Evolutionary conservation across 1,284 basidiomycete genomes (phyloP).

Genomic region (Sparassis latifolia): DNA sequence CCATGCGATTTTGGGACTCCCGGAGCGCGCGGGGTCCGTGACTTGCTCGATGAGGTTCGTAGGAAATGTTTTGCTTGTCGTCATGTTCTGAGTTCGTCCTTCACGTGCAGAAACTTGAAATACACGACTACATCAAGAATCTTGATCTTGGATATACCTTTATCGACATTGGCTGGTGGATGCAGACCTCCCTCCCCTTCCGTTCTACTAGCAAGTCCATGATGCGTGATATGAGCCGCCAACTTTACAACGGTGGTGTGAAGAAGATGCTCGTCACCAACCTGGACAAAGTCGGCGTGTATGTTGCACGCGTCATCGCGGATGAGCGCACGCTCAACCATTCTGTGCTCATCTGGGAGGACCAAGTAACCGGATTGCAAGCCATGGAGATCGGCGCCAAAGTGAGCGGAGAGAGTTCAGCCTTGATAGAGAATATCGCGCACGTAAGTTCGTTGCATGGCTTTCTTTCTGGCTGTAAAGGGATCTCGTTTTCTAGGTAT

Average conservation of each 20-base stretch:
- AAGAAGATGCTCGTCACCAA: conserved; percentile 13
- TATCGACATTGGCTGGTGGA: conserved; percentile 23
- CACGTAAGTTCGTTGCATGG: neutral
- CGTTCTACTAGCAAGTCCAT: neutral
- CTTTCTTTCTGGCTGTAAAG: neutral
- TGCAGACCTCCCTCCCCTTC: conserved; percentile 14
- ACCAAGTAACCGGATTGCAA: conserved; percentile 15
- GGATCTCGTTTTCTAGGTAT: no score
- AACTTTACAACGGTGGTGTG: conserved; percentile 9
- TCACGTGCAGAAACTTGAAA: conserved; percentile 14
- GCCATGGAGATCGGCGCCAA: conserved; percentile 11
- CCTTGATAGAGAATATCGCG: conserved; percentile 5
- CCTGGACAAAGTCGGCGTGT: conserved; percentile 13
- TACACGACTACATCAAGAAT: conserved; percentile 11
- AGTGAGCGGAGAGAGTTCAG: conserved; percentile 10
- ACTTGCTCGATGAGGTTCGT: conserved; percentile 13
- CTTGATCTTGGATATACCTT: conserved; percentile 17
- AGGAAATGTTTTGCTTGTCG: no score
- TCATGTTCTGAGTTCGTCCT: no score
- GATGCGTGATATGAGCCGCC: neutral
- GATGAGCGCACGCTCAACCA: conserved; percentile 22
- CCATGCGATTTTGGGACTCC: conserved; percentile 15
- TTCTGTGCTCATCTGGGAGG: conserved; percentile 23
- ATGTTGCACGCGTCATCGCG: conserved; percentile 16
- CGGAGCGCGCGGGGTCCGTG: conserved; percentile 9